These are phyloP conservation scores for Rhodomyrtus tomentosa DNA, from an alignment of 345 rosid species.

Conservation along the genomic window DNA sequence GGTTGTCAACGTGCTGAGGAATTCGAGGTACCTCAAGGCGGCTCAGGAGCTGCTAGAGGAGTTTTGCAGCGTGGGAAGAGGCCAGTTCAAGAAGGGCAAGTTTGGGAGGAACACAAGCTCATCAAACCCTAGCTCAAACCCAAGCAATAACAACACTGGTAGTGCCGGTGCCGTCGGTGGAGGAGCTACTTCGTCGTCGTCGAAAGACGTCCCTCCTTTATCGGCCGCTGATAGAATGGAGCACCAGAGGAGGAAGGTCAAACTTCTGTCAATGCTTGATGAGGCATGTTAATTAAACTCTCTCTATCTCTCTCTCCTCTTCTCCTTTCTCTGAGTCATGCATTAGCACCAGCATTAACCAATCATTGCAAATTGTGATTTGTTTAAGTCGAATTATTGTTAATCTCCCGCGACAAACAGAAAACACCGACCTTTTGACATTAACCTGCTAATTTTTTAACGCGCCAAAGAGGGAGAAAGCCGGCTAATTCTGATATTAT, in stretches of 20 bases:
- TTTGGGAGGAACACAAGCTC: constrained; percentile 9
- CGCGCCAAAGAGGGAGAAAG: not conserved
- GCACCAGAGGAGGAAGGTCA: constrained; percentile 93
- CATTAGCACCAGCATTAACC: constrained; percentile 1
- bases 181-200: constrained; percentile 32
- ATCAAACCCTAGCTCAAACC: constrained; percentile 56
- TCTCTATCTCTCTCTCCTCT: constrained; percentile 3
- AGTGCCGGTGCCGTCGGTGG: constrained; percentile 14
- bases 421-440: not conserved
- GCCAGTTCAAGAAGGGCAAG: constrained; percentile 58
- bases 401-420: not conserved
- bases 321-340: not conserved
- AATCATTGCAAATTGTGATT: constrained; percentile 3
- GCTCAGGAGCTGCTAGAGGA: constrained; percentile 89
- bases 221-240: constrained; percentile 86
- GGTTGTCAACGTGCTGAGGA: constrained; percentile 53
- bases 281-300: constrained; percentile 70
- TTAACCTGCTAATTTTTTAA: not conserved
- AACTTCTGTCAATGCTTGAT: constrained; percentile 90
- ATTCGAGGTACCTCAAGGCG: constrained; percentile 62
- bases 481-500: not conserved
- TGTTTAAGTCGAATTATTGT: constrained; percentile 6
- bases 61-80: constrained; percentile 89
- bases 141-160: constrained; percentile 7
- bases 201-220: constrained; percentile 49